Evolutionary conservation across 169 alveolate species (phyloP), one percentile per base, ranked within the genome.

Genomic region (Prorocentrum cordatum): DNA sequence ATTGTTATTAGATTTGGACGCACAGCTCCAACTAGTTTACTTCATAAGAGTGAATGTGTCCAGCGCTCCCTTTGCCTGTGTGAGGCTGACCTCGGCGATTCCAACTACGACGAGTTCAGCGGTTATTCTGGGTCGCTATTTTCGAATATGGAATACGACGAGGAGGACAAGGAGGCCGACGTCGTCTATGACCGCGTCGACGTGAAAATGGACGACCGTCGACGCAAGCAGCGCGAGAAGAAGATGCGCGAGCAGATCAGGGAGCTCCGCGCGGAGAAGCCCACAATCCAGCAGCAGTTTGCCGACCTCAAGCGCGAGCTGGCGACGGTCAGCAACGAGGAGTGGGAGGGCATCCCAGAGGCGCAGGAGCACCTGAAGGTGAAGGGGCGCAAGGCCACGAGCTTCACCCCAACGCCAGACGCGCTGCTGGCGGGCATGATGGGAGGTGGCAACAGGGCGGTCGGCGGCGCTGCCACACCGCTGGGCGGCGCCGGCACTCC

Each of bases 241-340:
- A 80, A 80, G 90, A 80, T 80, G 90, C 64, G 90, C 20, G 90
- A 80, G 68, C 90, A 80, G 70, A 80, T 80, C 20, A 47, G 50
- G 79, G 90, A 80, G 54, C 79, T 80, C 16, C 90, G 90, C 26
- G 90, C 90, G 16, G 38, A 10, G 24, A 67, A 79, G 70, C 95
- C 96, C 47, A 92, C 94, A 61, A 70, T 92, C 38, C 94, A 93
- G 82, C 95, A 94, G 89, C 93, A 93, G 47, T 95, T 95, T 72
- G 89, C 95, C 10, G 96, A 94, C 61, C 84, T 94, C 64, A 94
- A 94, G 92, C 62, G 83, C 3, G 87, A 80, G 36, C 68, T 80
- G 80, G 90, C 90, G 29, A 80, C 90, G 18, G 90, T 80, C 42
- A 80, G 90, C 79, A 80, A 80, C 79, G 90, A 80, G 89, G 89